phyloP scores from a whole-genome alignment of 148 eudicot genomes.

The Spergularia bocconei region DNA sequence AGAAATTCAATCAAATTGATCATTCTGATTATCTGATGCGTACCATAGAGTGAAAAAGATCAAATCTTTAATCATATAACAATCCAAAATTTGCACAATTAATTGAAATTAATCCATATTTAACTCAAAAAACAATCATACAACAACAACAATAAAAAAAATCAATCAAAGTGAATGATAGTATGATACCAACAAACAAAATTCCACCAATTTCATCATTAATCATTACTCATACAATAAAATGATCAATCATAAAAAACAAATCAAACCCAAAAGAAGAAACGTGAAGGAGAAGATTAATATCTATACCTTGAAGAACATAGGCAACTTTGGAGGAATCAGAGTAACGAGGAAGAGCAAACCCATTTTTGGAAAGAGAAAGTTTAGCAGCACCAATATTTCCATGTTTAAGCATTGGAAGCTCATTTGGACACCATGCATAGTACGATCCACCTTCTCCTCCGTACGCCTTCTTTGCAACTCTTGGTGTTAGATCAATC shows the following conservation, averaged over 20 bases:
- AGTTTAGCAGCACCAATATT: conserved; percentile 80
- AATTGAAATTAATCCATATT: too few relatives aligned
- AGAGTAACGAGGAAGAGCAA: conserved; percentile 75
- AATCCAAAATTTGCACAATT: too few relatives aligned
- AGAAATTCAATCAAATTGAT: too few relatives aligned
- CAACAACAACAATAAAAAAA: background rate
- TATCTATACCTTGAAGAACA: conserved; percentile 70
- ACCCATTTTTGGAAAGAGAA: conserved; percentile 52
- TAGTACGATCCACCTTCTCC: conserved; percentile 62
- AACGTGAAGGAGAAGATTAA: background rate
- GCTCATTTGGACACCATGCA: conserved; percentile 68
- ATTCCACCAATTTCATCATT: background rate
- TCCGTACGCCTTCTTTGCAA: conserved; percentile 45
- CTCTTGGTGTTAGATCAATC: conserved; percentile 63
- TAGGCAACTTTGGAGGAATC: conserved; percentile 80
- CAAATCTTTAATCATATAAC: too few relatives aligned
- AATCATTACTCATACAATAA: background rate
- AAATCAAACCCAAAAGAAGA: background rate
- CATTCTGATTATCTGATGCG: too few relatives aligned
- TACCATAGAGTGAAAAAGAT: too few relatives aligned
- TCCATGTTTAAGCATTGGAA: conserved; percentile 68
- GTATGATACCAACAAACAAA: background rate
- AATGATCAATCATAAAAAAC: background rate
- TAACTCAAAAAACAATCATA: too few relatives aligned
- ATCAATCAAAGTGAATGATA: background rate